Percentiles rank a stretch among this genome's conserved stretches.
phyloP scores from a whole-genome alignment of 2,329 filamentous ascomycete genomes.

The Bipolaris bicolor region DNA sequence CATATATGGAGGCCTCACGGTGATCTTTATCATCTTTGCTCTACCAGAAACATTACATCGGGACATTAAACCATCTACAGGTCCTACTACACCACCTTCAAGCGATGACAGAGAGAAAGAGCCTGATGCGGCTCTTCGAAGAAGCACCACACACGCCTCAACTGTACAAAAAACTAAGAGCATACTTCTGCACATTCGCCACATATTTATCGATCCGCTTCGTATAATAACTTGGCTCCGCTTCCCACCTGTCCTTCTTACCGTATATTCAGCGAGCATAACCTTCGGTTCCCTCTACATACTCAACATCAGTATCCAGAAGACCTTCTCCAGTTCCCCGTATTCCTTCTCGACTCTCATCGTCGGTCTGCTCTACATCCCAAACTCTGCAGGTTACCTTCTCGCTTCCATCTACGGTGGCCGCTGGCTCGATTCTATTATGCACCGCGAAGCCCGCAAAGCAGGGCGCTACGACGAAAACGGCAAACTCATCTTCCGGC shows the following conservation, averaged over 20 bases:
- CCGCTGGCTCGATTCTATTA: conserved; percentile 50
- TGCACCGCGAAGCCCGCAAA: conserved; percentile 48
- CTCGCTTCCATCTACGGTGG: conserved; percentile 46
- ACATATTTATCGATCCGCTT: conserved; percentile 50
- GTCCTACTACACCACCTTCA: not conserved
- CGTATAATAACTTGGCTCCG: conserved; percentile 47
- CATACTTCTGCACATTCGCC: conserved; percentile 33
- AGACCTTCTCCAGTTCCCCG: conserved; percentile 41
- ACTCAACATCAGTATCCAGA: conserved; percentile 50
- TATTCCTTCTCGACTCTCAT: conserved; percentile 47
- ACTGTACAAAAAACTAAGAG: conserved; percentile 43
- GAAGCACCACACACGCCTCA: conserved; percentile 43
- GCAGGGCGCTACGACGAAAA: conserved; percentile 45
- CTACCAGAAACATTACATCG: conserved; percentile 44
- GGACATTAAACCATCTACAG: conserved; percentile 13
- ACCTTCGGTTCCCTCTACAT: conserved; percentile 49
- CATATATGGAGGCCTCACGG: conserved; percentile 44
- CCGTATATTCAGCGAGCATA: conserved; percentile 50
- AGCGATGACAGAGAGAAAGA: conserved; percentile 14
- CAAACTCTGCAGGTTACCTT: conserved; percentile 46
- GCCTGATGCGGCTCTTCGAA: conserved; percentile 25
- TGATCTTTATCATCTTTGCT: conserved; percentile 42
- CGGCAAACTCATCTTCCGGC: conserved; percentile 44
- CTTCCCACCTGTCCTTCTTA: conserved; percentile 47
- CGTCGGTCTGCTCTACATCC: conserved; percentile 49